Percentiles rank a stretch among this genome's conserved stretches.
These are phyloP conservation scores for Calonectria henricotiae DNA, from an alignment of 2,329 filamentous ascomycete species.

Conservation along the genomic window DNA sequence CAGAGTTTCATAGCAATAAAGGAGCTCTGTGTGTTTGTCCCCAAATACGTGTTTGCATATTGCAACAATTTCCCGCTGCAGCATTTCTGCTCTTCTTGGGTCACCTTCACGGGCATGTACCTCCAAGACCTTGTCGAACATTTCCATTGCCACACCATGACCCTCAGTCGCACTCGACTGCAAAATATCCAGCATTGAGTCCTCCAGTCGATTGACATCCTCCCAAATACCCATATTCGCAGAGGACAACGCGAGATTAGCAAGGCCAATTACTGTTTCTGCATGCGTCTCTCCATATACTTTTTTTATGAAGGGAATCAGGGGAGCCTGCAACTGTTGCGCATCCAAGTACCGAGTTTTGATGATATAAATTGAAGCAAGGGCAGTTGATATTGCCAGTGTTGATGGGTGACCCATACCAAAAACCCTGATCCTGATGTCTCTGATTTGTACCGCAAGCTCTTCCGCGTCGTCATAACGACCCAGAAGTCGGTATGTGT, in stretches of 20 bases:
- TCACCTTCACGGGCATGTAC: background rate
- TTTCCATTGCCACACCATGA: background rate
- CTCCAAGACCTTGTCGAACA: slow-evolving; percentile 1
- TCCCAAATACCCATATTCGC: background rate
- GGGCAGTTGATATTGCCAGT: background rate
- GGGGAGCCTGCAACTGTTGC: background rate
- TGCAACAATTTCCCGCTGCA: background rate
- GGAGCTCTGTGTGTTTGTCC: background rate
- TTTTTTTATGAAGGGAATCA: background rate
- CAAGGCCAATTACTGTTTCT: background rate
- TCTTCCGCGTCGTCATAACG: background rate
- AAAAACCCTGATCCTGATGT: background rate
- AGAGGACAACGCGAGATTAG: background rate
- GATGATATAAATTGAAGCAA: background rate
- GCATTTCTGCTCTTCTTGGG: background rate
- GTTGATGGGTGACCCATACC: background rate
- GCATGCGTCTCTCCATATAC: background rate
- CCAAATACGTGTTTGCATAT: background rate
- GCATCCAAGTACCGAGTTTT: background rate
- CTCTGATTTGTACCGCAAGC: background rate
- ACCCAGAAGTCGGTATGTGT: background rate
- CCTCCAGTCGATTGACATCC: background rate
- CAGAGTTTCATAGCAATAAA: background rate
- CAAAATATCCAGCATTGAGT: background rate
- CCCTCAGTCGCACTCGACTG: background rate